Evolutionary conservation across 2,329 filamentous ascomycete genomes (phyloP).

Genomic region (Canariomyces notabilis): DNA sequence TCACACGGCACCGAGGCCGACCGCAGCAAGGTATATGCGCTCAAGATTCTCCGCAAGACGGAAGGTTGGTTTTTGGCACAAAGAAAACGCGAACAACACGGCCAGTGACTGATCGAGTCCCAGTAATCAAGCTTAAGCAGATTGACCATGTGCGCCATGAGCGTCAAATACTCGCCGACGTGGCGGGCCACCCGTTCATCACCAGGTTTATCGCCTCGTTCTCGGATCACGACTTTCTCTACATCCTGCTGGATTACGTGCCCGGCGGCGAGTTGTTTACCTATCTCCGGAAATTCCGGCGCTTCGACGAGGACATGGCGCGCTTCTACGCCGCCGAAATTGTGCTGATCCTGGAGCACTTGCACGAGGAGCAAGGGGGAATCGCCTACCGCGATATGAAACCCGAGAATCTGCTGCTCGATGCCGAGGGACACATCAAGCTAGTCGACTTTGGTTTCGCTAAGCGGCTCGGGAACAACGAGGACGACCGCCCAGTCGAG

Average conservation of each 20-base stretch:
- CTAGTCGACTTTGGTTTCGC: constrained; percentile 83
- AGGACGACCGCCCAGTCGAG: constrained; percentile 49
- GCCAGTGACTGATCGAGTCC: not conserved
- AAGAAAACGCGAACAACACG: not conserved
- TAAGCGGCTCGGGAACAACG: constrained; percentile 62
- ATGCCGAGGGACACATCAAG: constrained; percentile 73
- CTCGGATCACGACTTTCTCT: constrained; percentile 71
- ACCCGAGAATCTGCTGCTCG: constrained; percentile 75
- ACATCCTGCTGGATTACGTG: constrained; percentile 79
- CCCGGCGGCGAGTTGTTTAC: constrained; percentile 82
- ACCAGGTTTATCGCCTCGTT: constrained; percentile 74
- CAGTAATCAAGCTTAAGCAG: constrained; percentile 77
- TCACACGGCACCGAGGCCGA: constrained; percentile 47
- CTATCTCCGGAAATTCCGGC: constrained; percentile 70
- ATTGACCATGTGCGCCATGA: constrained; percentile 84
- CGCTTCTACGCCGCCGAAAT: constrained; percentile 84
- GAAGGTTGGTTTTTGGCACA: constrained; percentile 36
- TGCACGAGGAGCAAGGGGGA: constrained; percentile 72
- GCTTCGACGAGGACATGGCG: constrained; percentile 72
- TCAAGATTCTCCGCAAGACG: constrained; percentile 72
- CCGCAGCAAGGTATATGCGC: constrained; percentile 65
- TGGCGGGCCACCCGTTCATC: constrained; percentile 78
- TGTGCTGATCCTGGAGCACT: constrained; percentile 72
- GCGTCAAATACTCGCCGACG: constrained; percentile 69
- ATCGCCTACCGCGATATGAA: constrained; percentile 79